These are phyloP conservation scores for Microsporum audouinii DNA, from an alignment of 2,329 filamentous ascomycete genomes.

Conservation along the genomic window DNA sequence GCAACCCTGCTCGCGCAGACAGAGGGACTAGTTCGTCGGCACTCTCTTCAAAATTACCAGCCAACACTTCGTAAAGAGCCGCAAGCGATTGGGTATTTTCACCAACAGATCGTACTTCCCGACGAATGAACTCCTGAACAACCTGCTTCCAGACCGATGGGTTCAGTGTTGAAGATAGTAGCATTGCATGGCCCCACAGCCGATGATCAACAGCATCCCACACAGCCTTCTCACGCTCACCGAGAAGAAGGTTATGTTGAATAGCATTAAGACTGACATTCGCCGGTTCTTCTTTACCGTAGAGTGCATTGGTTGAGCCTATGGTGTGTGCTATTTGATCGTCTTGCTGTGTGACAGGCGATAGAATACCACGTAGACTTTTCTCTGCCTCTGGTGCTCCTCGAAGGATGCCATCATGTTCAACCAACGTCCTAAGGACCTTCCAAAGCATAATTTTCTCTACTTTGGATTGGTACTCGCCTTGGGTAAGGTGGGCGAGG, in stretches of 20 bases:
- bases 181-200: constrained; percentile 91
- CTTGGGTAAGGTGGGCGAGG: constrained; percentile 39
- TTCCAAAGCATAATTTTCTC: constrained; percentile 79
- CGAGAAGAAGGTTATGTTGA: constrained; percentile 49
- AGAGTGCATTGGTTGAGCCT: not conserved
- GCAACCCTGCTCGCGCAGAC: constrained; percentile 81
- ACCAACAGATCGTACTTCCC: constrained; percentile 75
- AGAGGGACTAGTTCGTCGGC: constrained; percentile 90
- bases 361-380: constrained; percentile 62
- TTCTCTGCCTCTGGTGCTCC: constrained; percentile 60
- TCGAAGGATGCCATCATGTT: constrained; percentile 74
- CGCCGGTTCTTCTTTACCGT: constrained; percentile 8
- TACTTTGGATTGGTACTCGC: constrained; percentile 54
- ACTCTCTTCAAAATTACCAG: constrained; percentile 86
- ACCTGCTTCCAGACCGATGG: constrained; percentile 76
- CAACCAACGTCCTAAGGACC: constrained; percentile 66
- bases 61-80: constrained; percentile 84
- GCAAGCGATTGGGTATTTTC: constrained; percentile 78
- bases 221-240: constrained; percentile 80
- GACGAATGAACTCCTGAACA: constrained; percentile 85
- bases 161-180: constrained; percentile 65
- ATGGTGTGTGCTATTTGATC: constrained; percentile 12
- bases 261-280: constrained; percentile 10
- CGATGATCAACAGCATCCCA: constrained; percentile 90
- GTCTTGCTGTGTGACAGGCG: constrained; percentile 42